A percentile compares a stretch with the other conserved stretches of the same genome.
These are phyloP conservation scores for Cyberlindnera suaveolens DNA, from an alignment of 805 yeast genomes.

Conservation along the genomic window DNA sequence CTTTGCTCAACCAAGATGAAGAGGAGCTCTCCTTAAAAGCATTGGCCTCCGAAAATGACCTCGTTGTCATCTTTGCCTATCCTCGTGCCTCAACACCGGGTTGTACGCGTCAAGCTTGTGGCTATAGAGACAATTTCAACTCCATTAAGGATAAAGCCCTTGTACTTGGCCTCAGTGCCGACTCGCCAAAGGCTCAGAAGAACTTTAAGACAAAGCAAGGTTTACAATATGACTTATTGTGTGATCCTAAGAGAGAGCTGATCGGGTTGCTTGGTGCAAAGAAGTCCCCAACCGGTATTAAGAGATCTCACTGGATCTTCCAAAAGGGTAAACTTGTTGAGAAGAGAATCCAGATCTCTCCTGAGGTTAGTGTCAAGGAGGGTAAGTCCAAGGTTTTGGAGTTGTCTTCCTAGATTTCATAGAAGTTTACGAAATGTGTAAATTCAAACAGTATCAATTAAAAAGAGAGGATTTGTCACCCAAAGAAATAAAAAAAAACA, in stretches of 20 bases:
- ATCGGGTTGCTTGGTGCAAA: conserved; percentile 78
- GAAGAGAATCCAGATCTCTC: conserved; percentile 36
- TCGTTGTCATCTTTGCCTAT: conserved; percentile 64
- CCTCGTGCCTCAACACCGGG: conserved; percentile 96
- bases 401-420: conserved; percentile 18
- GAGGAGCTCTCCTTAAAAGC: conserved; percentile 45
- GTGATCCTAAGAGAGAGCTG: conserved; percentile 68
- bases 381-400: conserved; percentile 52
- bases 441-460: background rate
- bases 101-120: conserved; percentile 91
- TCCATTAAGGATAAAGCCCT: conserved; percentile 48
- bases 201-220: conserved; percentile 67
- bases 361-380: conserved; percentile 52
- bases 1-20: conserved; percentile 65
- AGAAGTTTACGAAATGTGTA: background rate
- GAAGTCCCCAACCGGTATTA: conserved; percentile 68
- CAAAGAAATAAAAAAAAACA: background rate
- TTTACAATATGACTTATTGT: conserved; percentile 65
- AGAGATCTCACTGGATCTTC: conserved; percentile 91
- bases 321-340: conserved; percentile 59
- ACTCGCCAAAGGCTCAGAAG: conserved; percentile 71
- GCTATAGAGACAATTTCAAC: conserved; percentile 65
- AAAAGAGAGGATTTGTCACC: conserved; percentile 16
- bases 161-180: conserved; percentile 81
- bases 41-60: conserved; percentile 32